phyloP scores from a whole-genome alignment of 2,329 filamentous ascomycete genomes.

The Corinectria fuckeliana region DNA sequence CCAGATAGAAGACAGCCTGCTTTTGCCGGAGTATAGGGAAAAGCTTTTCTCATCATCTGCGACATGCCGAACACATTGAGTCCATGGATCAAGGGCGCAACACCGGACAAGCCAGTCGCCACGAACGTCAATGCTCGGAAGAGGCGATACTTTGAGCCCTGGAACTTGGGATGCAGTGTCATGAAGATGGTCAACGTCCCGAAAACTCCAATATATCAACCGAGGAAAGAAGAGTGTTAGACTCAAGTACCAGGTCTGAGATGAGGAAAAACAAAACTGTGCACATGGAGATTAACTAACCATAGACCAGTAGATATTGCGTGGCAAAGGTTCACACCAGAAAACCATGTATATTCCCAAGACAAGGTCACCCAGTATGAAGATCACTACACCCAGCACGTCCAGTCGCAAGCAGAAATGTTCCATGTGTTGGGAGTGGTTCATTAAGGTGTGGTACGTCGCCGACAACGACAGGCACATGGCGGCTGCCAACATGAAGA shows the following conservation, averaged over 20 bases:
- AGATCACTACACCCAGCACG: conserved; percentile 30
- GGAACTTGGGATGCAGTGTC: conserved; percentile 41
- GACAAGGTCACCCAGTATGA: conserved; percentile 34
- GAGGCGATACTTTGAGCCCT: conserved; percentile 9
- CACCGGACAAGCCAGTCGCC: conserved; percentile 42
- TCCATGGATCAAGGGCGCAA: conserved; percentile 48
- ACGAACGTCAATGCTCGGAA: conserved; percentile 45
- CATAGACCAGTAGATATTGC: conserved; percentile 38
- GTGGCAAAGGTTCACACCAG: conserved; percentile 35
- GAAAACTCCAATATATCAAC: conserved; percentile 25
- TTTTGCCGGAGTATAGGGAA: conserved; percentile 36
- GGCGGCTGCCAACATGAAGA: conserved; percentile 29
- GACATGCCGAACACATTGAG: conserved; percentile 42
- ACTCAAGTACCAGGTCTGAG: neutral
- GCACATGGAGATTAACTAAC: conserved; percentile 29
- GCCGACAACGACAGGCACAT: conserved; percentile 30
- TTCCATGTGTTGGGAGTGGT: conserved; percentile 30
- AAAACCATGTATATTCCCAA: conserved; percentile 38
- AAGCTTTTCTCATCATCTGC: conserved; percentile 40
- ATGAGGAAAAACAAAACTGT: neutral
- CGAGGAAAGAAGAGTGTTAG: conserved; percentile 10
- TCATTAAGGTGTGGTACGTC: conserved; percentile 34
- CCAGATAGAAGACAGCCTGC: conserved; percentile 46
- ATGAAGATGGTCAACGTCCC: conserved; percentile 37
- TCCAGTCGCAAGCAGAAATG: conserved; percentile 32